Evolutionary conservation across 2,329 filamentous ascomycete genomes (phyloP).

Genomic region (Pyrenochaeta sp.): DNA sequence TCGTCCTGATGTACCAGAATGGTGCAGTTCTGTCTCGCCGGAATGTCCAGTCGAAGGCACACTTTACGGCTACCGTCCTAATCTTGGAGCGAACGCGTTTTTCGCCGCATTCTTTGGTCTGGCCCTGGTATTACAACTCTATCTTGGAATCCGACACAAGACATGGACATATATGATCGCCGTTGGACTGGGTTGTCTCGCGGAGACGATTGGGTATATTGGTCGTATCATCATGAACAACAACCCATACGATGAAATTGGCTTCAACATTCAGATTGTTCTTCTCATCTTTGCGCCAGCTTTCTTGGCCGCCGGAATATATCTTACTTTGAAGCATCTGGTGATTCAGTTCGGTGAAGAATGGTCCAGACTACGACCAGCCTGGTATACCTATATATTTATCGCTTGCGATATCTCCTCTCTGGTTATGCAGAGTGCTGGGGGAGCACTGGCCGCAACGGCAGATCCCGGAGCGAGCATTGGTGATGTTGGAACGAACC

Average conservation of each 20-base stretch:
- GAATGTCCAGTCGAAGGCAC: conserved; percentile 56
- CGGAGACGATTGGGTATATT: conserved; percentile 63
- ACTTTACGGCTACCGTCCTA: conserved; percentile 62
- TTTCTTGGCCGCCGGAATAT: conserved; percentile 63
- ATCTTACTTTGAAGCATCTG: conserved; percentile 63
- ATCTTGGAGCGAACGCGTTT: conserved; percentile 58
- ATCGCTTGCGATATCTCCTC: conserved; percentile 63
- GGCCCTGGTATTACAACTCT: conserved; percentile 57
- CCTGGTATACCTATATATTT: conserved; percentile 64
- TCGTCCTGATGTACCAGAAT: conserved; percentile 12
- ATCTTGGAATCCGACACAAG: conserved; percentile 57
- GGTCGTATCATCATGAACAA: conserved; percentile 61
- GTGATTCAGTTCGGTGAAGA: conserved; percentile 59
- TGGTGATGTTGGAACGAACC: conserved; percentile 56
- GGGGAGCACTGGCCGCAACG: conserved; percentile 63
- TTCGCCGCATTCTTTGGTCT: conserved; percentile 60
- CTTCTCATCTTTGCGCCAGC: conserved; percentile 65
- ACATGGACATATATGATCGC: conserved; percentile 63
- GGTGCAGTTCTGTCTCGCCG: conserved; percentile 19
- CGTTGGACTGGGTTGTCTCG: conserved; percentile 55
- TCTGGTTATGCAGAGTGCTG: conserved; percentile 63
- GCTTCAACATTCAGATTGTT: conserved; percentile 61
- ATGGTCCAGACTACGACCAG: conserved; percentile 31
- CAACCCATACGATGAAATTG: conserved; percentile 59
- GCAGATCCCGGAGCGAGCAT: conserved; percentile 48